Percentiles rank a stretch among this genome's conserved stretches.
Evolutionary conservation across 2,329 filamentous ascomycete genomes (phyloP).

Genomic region (Parafenestella ontariensis): DNA sequence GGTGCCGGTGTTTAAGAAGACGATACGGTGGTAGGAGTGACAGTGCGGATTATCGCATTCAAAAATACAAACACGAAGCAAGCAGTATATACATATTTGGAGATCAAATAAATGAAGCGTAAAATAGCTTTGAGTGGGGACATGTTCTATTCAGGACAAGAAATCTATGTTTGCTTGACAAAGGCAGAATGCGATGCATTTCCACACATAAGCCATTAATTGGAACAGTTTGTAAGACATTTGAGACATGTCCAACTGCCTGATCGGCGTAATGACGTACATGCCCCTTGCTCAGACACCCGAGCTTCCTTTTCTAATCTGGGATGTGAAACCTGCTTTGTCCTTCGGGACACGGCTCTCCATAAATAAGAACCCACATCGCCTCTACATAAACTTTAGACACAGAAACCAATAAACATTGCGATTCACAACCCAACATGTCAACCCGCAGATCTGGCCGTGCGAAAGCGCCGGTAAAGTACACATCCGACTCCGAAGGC

Average conservation of each 20-base stretch:
- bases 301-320: constrained; percentile 2
- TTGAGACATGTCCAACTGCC: neutral
- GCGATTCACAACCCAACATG: constrained; percentile 5
- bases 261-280: constrained; percentile 2
- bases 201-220: too few species aligned
- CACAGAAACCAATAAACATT: neutral
- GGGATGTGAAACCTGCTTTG: constrained; percentile 4
- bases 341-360: neutral
- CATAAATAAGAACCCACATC: neutral
- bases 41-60: too few species aligned
- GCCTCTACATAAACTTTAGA: neutral
- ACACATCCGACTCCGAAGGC: constrained; percentile 17
- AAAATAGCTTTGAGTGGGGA: neutral
- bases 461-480: constrained; percentile 22
- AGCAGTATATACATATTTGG: neutral
- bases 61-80: neutral
- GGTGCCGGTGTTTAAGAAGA: constrained; percentile 43
- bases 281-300: neutral
- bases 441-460: constrained; percentile 18
- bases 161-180: neutral
- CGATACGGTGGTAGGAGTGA: constrained; percentile 34
- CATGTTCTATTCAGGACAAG: too few species aligned
- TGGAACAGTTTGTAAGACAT: neutral
- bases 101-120: neutral
- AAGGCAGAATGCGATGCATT: too few species aligned